Percentiles rank a stretch among this genome's conserved stretches.
phyloP scores from a whole-genome alignment of 768 basidiomycete genomes.

The Candolleomyces efflorescens region DNA sequence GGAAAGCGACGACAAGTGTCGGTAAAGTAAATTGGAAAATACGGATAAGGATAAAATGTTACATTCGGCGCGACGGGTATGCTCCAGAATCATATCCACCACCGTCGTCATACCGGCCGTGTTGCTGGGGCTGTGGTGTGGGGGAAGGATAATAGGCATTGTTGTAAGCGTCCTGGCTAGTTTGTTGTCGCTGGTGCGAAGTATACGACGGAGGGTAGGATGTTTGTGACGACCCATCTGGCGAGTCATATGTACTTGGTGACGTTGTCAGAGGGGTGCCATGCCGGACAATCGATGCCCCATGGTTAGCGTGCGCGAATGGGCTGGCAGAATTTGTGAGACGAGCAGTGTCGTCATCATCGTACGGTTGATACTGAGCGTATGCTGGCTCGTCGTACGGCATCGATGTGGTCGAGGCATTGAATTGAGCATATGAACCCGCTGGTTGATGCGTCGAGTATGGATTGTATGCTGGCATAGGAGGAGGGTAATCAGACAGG shows the following conservation, averaged over 20 bases:
- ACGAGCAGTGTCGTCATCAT: constrained; percentile 69
- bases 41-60: not conserved
- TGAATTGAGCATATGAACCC: constrained; percentile 51
- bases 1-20: not conserved
- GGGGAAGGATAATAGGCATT: not conserved
- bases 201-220: not conserved
- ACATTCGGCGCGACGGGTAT: not conserved
- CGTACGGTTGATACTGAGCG: constrained; percentile 32
- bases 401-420: constrained; percentile 53
- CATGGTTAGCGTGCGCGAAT: constrained; percentile 26
- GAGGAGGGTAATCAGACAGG: constrained; percentile 49
- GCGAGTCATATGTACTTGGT: constrained; percentile 38
- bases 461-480: constrained; percentile 78
- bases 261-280: constrained; percentile 21
- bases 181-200: not conserved
- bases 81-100: not conserved
- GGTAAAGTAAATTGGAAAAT: not conserved
- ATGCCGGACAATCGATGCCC: constrained; percentile 31
- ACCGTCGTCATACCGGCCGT: not conserved
- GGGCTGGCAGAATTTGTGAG: constrained; percentile 58
- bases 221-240: constrained; percentile 50
- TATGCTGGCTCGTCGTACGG: constrained; percentile 38
- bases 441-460: constrained; percentile 52
- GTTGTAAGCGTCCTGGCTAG: not conserved
- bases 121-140: not conserved